Evolutionary conservation across 805 yeast genomes (phyloP).

Genomic region (Saturnispora kantuleensis): DNA sequence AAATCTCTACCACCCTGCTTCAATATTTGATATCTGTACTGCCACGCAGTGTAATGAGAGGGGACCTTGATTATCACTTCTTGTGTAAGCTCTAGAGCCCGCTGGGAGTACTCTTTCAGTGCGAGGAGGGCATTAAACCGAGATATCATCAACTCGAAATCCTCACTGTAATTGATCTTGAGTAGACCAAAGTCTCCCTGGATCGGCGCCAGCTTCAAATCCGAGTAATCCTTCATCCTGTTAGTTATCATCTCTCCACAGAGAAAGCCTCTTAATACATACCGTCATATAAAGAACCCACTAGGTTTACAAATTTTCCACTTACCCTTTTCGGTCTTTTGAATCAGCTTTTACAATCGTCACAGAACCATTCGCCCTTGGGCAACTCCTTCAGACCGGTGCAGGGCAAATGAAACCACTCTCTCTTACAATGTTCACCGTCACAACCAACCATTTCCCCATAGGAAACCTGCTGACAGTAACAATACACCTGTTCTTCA

Average conservation of each 20-base stretch:
- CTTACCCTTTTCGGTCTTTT: not conserved
- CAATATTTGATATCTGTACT: slow-evolving; percentile 49
- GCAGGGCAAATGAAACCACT: slow-evolving; percentile 95
- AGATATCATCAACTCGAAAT: slow-evolving; percentile 56
- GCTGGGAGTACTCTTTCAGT: slow-evolving; percentile 49
- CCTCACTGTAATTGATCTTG: slow-evolving; percentile 61
- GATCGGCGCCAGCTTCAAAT: slow-evolving; percentile 12
- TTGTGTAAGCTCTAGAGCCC: slow-evolving; percentile 63
- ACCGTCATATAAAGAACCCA: not conserved
- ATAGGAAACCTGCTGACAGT: slow-evolving; percentile 92
- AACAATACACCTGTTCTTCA: slow-evolving; percentile 68
- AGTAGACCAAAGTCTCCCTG: slow-evolving; percentile 31
- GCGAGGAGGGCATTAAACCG: slow-evolving; percentile 50
- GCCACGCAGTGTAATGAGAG: slow-evolving; percentile 91
- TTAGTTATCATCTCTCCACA: not conserved
- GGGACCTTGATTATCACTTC: slow-evolving; percentile 59
- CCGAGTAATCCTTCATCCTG: slow-evolving; percentile 7
- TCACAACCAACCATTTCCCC: slow-evolving; percentile 99
- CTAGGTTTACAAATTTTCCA: not conserved
- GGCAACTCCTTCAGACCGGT: slow-evolving; percentile 82
- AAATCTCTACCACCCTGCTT: slow-evolving; percentile 22
- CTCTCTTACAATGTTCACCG: slow-evolving; percentile 82
- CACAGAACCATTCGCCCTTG: slow-evolving; percentile 76
- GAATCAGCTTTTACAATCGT: slow-evolving; percentile 40
- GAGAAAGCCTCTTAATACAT: not conserved